These are phyloP conservation scores for Arctium lappa DNA, from an alignment of 129 eudicot species.

Conservation along the genomic window DNA sequence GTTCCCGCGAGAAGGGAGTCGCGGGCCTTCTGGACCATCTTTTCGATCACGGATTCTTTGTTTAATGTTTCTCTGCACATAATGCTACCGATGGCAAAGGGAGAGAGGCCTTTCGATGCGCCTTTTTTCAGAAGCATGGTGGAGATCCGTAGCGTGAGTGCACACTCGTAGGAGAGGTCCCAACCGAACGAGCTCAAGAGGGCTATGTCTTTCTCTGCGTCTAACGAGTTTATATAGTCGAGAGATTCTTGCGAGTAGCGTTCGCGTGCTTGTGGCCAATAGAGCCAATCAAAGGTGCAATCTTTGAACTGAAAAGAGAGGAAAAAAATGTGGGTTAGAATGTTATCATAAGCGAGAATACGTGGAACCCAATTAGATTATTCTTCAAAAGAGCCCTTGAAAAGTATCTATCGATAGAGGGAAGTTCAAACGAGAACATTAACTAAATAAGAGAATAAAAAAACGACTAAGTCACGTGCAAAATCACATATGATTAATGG, in stretches of 20 bases:
- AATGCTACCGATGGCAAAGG: constrained; percentile 56
- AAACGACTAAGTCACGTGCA: no score
- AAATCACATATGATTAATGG: no score
- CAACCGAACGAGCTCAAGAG: constrained; percentile 54
- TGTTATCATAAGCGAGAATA: not conserved
- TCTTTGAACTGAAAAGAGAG: constrained; percentile 52
- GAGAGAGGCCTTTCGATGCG: constrained; percentile 51
- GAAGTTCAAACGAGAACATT: no score
- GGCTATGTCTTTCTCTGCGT: constrained; percentile 56
- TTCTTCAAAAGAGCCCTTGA: no score
- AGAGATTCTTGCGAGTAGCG: constrained; percentile 45
- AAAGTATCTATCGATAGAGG: no score
- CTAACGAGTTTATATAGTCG: constrained; percentile 52
- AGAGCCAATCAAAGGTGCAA: constrained; percentile 73
- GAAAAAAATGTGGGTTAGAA: not conserved
- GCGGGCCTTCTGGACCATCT: constrained; percentile 47
- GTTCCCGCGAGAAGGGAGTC: constrained; percentile 43
- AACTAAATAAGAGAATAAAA: no score
- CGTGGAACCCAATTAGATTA: not conserved
- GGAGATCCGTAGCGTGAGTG: constrained; percentile 49
- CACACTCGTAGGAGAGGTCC: constrained; percentile 53
- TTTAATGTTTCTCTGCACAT: constrained; percentile 69
- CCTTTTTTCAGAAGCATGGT: constrained; percentile 75
- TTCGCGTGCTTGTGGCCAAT: constrained; percentile 73
- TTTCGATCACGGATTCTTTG: constrained; percentile 59